Evolutionary conservation across 805 yeast genomes (phyloP), one percentile per base, ranked within the genome.

Genomic region (Myxozyma neotropica): DNA sequence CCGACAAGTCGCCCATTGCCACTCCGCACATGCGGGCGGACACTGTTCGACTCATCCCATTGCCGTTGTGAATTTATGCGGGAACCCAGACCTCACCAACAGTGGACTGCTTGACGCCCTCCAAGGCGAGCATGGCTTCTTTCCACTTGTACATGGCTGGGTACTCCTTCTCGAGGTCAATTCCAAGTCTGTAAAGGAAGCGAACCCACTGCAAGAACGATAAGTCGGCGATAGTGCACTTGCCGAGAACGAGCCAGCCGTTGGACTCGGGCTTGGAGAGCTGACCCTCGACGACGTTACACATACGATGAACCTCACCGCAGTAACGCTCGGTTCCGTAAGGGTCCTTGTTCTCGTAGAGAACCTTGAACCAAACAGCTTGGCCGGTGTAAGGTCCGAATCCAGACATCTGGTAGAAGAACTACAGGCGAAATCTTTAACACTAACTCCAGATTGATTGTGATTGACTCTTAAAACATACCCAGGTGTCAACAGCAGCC

Each of bases 121-220:
- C 92, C 72, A 94, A 81, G 76, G 94, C 83, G 94, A 89, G 88
- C 95, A 89, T 88, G 69, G 85, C 86, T 73, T 88, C 88, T 21
- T 94, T 89, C 96, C 96, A 89, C 73, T 88, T 88, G 77, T 87
- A 87, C 53, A 89, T 93, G 73, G 88, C 24, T 1, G 96, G 96
- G 70, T 87, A 89, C 71, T 89, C 96, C 27, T 83, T 81, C 72
- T 87, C 88, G 69, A 88, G 80, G 70, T 88, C 89, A 63, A 89
- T 88, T 2, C 93, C 94, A 57, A 89, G 86, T 68, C 93, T 78
- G 73, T 89, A 95, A 54, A 89, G 93, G 31, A 89, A 95, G 69
- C 89, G 88, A 71, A 88, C 89, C 96, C 96, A 89, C 29, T 95
- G 93, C 26, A 89, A 93, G 76, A 89, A 89, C n/a, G 91, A 84